Evolutionary conservation across 768 basidiomycete species (phyloP), one percentile per base, ranked within the genome.

Genomic region (Hemileccinum impolitum): DNA sequence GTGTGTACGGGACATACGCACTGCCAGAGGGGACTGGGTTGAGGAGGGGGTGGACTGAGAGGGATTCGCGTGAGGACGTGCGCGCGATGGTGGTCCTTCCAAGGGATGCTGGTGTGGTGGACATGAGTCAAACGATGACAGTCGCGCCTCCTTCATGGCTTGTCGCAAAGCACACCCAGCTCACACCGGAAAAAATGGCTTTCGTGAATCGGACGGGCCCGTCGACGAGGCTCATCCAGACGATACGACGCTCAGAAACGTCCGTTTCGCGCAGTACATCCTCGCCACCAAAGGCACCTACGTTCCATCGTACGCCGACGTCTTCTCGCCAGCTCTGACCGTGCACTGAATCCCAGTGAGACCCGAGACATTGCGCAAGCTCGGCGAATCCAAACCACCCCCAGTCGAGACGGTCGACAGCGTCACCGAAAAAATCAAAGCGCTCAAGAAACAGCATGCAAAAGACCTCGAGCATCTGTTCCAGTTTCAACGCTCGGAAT

Each of bases 1-100:
- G 88, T 1, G 87, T 90, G 56, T 91, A 90, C 2, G 87, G 83
- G 2, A 85, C 78, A 69, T 90, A 91, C 52, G 80, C 45, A 23
- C 32, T 15, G 43, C 51, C 57, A 10, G 44, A 57, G 13, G 61
- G 59, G 23, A 61, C 57, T 23, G 23, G 6, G 4, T 79, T 81
- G 11, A 87, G 74, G 15, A 90, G 70, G 4, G 87, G 87, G 56
- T 89, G 88, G 0, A 84, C 77, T 6, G 74, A 68, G 25, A 82
- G 66, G 11, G 76, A 66, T 40, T 89, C 87, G 43, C 77, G 76
- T 2, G 80, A 78, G 3, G 72, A 53, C 7, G 70, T 59, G 42
- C 69, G 74, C 31, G 70, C 71, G 30, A 80, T 59, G 70, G 14
- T 23, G 6, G 69, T 62, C 30, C 80, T 74, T 17, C 80, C 79